phyloP scores from a whole-genome alignment of 805 yeast species.

The Wickerhamomyces canadensis region DNA sequence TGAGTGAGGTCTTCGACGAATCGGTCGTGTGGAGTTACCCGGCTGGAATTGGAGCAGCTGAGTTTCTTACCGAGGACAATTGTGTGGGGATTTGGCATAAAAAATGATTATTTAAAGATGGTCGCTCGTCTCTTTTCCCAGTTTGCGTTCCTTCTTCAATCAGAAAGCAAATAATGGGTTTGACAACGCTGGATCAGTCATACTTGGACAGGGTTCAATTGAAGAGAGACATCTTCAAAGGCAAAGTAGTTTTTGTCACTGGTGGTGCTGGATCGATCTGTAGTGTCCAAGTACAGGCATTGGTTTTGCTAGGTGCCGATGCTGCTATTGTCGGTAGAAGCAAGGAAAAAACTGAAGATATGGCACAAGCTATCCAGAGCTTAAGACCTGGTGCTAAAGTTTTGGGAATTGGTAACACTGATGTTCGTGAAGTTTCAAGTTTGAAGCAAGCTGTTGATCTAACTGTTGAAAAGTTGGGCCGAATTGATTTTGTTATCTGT shows the following conservation, averaged over 20 bases:
- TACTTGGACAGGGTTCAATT: conserved; percentile 28
- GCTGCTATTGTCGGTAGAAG: conserved; percentile 85
- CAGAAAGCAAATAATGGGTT: neutral
- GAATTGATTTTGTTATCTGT: conserved; percentile 81
- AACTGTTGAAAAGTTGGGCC: conserved; percentile 66
- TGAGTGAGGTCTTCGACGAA: no score
- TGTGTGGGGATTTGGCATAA: no score
- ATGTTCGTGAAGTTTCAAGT: conserved; percentile 68
- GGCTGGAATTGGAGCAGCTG: no score
- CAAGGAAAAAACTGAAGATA: conserved; percentile 53
- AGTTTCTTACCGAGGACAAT: no score
- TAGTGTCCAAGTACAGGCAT: conserved; percentile 80
- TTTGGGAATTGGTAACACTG: conserved; percentile 65
- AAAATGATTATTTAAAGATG: no score
- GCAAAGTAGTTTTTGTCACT: conserved; percentile 84
- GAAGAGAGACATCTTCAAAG: conserved; percentile 67
- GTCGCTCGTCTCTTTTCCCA: no score
- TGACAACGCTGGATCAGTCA: conserved; percentile 15
- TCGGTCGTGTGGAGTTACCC: no score
- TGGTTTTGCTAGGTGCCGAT: conserved; percentile 78
- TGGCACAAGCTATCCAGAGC: conserved; percentile 59
- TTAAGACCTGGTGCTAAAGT: conserved; percentile 61
- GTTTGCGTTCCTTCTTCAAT: no score
- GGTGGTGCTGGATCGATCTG: conserved; percentile 98
- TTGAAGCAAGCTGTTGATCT: conserved; percentile 55